phyloP scores from a whole-genome alignment of 2,329 filamentous ascomycete genomes.

The Diaporthe nobilis region DNA sequence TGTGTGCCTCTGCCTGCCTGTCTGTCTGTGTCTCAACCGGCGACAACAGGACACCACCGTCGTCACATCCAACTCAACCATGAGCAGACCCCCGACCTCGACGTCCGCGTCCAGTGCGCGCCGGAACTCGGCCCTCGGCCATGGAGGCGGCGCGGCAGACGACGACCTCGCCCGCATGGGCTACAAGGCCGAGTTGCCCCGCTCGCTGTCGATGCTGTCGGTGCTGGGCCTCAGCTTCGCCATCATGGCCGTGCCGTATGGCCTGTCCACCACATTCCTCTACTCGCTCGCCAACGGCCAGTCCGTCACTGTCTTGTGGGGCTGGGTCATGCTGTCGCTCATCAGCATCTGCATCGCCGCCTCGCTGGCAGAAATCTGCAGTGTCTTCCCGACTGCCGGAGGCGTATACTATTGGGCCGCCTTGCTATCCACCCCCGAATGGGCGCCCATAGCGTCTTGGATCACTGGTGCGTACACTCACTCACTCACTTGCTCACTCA shows the following conservation, averaged over 20 bases:
- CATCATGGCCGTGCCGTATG: slow-evolving; percentile 81
- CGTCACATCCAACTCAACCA: neutral
- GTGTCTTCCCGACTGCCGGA: slow-evolving; percentile 77
- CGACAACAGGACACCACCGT: neutral
- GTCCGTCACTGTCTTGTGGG: slow-evolving; percentile 78
- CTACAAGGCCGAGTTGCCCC: slow-evolving; percentile 76
- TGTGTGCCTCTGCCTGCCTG: neutral
- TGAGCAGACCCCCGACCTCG: slow-evolving; percentile 35
- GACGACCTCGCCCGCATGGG: slow-evolving; percentile 76
- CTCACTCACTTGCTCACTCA: too few relatives aligned
- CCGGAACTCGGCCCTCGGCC: slow-evolving; percentile 11
- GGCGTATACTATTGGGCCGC: slow-evolving; percentile 81
- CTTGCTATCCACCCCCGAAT: slow-evolving; percentile 75
- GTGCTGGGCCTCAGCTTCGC: slow-evolving; percentile 78
- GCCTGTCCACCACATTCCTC: slow-evolving; percentile 77
- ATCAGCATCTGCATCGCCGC: slow-evolving; percentile 75
- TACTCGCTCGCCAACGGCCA: slow-evolving; percentile 79
- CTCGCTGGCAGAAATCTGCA: slow-evolving; percentile 78
- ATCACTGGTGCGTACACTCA: slow-evolving; percentile 60
- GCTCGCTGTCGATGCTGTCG: slow-evolving; percentile 76
- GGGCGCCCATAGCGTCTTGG: slow-evolving; percentile 77
- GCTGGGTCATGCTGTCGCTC: slow-evolving; percentile 76
- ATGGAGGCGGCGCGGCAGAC: slow-evolving; percentile 59
- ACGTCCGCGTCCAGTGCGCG: slow-evolving; percentile 27
- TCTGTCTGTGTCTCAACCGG: too few relatives aligned